Evolutionary conservation across 176 grass and related monocot species (phyloP), one percentile per base, ranked within the genome.

Genomic region (Triticum dicoccoides): DNA sequence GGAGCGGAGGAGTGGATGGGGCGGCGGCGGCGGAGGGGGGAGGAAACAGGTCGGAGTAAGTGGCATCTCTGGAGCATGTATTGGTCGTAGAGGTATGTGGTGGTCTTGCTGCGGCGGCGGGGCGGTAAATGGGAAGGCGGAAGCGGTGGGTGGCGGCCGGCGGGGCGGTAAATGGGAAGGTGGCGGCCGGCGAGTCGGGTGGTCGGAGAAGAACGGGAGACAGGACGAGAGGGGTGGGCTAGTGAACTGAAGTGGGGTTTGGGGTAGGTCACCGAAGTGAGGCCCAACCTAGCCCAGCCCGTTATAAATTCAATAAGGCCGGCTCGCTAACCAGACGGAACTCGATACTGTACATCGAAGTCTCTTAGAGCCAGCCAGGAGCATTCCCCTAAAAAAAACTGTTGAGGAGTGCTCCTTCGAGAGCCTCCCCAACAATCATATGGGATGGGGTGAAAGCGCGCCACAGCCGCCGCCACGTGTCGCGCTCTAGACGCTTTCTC

Each of bases 41-140:
- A 78, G 63, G 84, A 49, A 78, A 84, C 56, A 29, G 13, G 58
- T 10, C 56, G 80, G 18, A 73, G 10, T 21, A 75, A 11, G 63
- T 13, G 54, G 81, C 89, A 91, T 88, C 82, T 21, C 12, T 18
- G 72, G 52, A 75, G 62, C 90, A 91, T 91, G 51, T 44, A 70
- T 51, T 44, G 52, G 30, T 47, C 61, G 58, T 20, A 39, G 49
- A 45, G 35, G 65, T 62, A 23, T 14, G 12, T 20, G 24, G 8
- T 10, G 45, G 45, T 59, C 13, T 20, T 73, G 4, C 11, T n/a
- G 44, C 32, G 6, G 70, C 17, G 61, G 86, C 9, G 45, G 45
- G 33, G 7, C 3, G 32, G 69, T 47, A 73, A 82, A 65, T 17
- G 42, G 5, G 23, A 65, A 39, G 17, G 32, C 21, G 45, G 34